Evolutionary conservation across 2,329 filamentous ascomycete species (phyloP).

Genomic region (Fusarium albosuccineum): DNA sequence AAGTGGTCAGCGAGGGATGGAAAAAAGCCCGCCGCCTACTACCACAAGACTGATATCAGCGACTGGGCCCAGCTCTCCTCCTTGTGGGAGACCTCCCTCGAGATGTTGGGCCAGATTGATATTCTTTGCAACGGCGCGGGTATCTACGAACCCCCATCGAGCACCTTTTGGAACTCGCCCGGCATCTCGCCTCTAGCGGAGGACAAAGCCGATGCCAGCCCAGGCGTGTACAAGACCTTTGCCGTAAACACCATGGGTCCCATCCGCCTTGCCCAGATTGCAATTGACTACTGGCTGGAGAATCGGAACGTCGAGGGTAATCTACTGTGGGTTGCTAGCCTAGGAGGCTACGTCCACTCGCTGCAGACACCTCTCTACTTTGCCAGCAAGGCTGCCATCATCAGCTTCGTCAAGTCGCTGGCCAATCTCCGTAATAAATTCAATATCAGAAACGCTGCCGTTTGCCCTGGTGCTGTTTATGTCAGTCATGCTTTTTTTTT

Average conservation of each 20-base stretch:
- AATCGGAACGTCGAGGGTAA: conserved; percentile 34
- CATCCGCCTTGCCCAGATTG: conserved; percentile 46
- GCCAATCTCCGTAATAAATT: conserved; percentile 6
- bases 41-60: conserved; percentile 45
- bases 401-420: conserved; percentile 30
- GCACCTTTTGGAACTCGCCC: conserved; percentile 46
- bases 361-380: conserved; percentile 44
- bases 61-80: conserved; percentile 44
- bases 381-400: conserved; percentile 30
- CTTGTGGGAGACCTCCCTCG: conserved; percentile 52
- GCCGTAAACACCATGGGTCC: conserved; percentile 46
- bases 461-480: conserved; percentile 27
- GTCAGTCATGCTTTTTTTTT: conserved; percentile 9
- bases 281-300: conserved; percentile 48
- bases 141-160: conserved; percentile 52
- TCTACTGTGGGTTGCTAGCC: conserved; percentile 45
- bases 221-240: conserved; percentile 43
- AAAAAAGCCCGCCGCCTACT: conserved; percentile 20
- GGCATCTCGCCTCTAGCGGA: conserved; percentile 38
- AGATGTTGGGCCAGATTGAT: conserved; percentile 66
- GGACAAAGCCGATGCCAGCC: conserved; percentile 34
- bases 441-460: conserved; percentile 23
- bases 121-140: conserved; percentile 74
- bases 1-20: background rate
- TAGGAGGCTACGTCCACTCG: conserved; percentile 48